Evolutionary conservation across 2,329 filamentous ascomycete species (phyloP).

Genomic region (Aureobasidium lini): DNA sequence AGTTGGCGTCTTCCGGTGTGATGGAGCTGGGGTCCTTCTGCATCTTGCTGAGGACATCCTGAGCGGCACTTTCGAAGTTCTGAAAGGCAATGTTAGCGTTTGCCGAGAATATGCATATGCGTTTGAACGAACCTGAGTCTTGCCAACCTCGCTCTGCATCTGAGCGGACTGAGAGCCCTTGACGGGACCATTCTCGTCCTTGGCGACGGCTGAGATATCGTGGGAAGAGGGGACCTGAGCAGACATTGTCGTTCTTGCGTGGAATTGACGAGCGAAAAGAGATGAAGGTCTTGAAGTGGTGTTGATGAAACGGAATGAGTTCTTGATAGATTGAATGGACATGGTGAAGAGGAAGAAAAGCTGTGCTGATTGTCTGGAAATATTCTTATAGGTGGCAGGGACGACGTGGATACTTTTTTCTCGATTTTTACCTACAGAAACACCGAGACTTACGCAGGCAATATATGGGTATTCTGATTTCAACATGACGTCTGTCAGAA

Average conservation of each 20-base stretch:
- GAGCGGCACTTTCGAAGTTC: slow-evolving; percentile 25
- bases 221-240: slow-evolving; percentile 16
- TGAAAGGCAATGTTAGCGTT: neutral
- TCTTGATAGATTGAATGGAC: slow-evolving; percentile 1
- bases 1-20: slow-evolving; percentile 31
- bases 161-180: slow-evolving; percentile 27
- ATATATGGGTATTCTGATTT: neutral
- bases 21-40: slow-evolving; percentile 25
- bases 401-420: neutral
- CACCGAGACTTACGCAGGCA: neutral
- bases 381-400: neutral
- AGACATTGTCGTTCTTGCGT: slow-evolving; percentile 8
- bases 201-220: slow-evolving; percentile 27
- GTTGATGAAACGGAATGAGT: slow-evolving; percentile 4
- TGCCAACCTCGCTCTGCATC: slow-evolving; percentile 28
- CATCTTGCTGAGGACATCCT: slow-evolving; percentile 25
- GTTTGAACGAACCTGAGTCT: slow-evolving; percentile 13
- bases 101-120: neutral
- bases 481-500: neutral
- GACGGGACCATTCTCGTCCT: slow-evolving; percentile 25
- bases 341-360: neutral
- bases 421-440: neutral
- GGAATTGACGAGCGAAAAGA: slow-evolving; percentile 6
- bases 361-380: neutral
- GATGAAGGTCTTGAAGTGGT: slow-evolving; percentile 1